A percentile compares a stretch with the other conserved stretches of the same genome.
Evolutionary conservation across 202 grass and related monocot species (phyloP).

Genomic region (Setaria italica): DNA sequence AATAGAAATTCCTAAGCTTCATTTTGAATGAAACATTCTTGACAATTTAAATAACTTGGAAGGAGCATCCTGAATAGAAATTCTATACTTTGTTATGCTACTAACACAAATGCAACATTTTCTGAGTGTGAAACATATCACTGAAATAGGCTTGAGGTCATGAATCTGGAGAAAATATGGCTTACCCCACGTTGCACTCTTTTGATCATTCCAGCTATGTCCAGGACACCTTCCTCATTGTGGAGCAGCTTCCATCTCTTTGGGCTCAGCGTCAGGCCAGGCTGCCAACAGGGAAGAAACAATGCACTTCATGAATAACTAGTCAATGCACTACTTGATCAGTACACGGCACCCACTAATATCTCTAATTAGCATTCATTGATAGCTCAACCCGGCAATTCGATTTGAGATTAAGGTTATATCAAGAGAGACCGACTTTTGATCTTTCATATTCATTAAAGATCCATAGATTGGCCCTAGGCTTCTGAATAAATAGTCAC

Average conservation of each 20-base stretch:
- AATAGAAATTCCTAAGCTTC: background rate
- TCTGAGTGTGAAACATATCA: background rate
- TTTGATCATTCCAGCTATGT: slow-evolving; percentile 72
- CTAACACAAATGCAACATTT: background rate
- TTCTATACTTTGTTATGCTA: background rate
- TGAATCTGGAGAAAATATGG: slow-evolving; percentile 17
- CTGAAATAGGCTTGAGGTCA: background rate
- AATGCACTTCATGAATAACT: background rate
- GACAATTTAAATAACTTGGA: background rate
- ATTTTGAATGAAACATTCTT: background rate
- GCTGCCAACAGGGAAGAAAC: slow-evolving; percentile 48
- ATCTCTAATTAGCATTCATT: slow-evolving; percentile 22
- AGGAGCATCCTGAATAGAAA: background rate
- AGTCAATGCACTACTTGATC: slow-evolving; percentile 23
- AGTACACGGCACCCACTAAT: slow-evolving; percentile 3
- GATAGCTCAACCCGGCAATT: background rate
- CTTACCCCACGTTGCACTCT: slow-evolving; percentile 85
- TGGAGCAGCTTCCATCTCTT: slow-evolving; percentile 86
- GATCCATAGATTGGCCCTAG: background rate
- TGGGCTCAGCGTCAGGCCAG: slow-evolving; percentile 77
- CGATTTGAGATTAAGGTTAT: background rate
- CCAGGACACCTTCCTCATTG: slow-evolving; percentile 76
- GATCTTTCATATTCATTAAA: background rate
- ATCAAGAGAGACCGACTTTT: background rate
- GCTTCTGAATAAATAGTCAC: slow-evolving; percentile 13